Percentiles rank a stretch among this genome's conserved stretches.
These are phyloP conservation scores for Sphagnum fallax DNA, from an alignment of 228 moss, liverwort and hornwort species.

Conservation along the genomic window DNA sequence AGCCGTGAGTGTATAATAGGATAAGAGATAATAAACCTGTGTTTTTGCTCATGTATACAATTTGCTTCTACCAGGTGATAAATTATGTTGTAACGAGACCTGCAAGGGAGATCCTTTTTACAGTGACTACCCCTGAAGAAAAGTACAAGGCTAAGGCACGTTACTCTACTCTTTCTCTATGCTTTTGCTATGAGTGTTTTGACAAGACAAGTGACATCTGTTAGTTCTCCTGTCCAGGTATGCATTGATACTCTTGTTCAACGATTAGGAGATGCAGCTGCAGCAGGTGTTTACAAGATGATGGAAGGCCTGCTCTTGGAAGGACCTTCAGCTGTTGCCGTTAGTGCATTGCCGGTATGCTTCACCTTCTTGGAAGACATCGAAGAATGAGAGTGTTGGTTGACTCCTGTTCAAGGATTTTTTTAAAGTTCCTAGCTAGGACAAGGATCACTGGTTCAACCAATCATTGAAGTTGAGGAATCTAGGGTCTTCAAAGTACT, in stretches of 20 bases:
- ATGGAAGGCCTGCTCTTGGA: constrained; percentile 32
- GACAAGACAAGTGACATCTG: not conserved
- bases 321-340: constrained; percentile 47
- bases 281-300: constrained; percentile 52
- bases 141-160: constrained; percentile 61
- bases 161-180: not conserved
- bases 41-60: not conserved
- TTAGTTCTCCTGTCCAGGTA: constrained; percentile 18
- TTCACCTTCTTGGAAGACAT: not conserved
- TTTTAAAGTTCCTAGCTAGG: not conserved
- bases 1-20: too few species aligned
- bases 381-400: too few species aligned
- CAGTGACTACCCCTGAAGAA: constrained; percentile 60
- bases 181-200: too few species aligned
- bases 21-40: too few species aligned
- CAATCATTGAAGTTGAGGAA: not conserved
- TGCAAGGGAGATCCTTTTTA: constrained; percentile 57
- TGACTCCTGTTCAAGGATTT: too few species aligned
- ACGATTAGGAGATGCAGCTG: constrained; percentile 55
- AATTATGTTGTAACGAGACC: constrained; percentile 58
- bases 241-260: constrained; percentile 53
- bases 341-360: constrained; percentile 45
- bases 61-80: constrained; percentile 29
- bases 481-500: not conserved
- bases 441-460: not conserved